Conservation (phyloP, 768 basidiomycete genomes). For the Scleroderma bovista region DNA sequence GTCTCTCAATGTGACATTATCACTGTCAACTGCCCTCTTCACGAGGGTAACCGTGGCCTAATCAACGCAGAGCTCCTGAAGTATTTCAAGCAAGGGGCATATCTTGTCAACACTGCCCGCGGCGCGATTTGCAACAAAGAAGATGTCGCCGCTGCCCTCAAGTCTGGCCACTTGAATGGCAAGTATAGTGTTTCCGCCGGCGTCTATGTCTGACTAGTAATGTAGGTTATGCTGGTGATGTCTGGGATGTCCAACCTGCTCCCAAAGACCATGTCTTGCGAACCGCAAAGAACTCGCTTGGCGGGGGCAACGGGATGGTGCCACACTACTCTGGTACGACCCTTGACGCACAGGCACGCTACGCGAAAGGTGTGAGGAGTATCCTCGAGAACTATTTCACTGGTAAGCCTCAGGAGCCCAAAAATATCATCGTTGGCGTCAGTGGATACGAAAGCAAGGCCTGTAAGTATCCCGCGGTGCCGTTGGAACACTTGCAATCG, state of each 20-base stretch:
- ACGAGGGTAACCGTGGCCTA: constrained; percentile 77
- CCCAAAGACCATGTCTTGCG: constrained; percentile 86
- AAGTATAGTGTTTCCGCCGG: neutral
- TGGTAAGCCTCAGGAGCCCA: constrained; percentile 62
- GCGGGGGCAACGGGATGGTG: constrained; percentile 87
- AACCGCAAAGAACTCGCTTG: constrained; percentile 71
- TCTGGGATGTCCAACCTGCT: constrained; percentile 86
- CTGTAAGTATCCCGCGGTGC: constrained; percentile 26
- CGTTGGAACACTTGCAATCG: neutral
- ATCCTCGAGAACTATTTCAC: constrained; percentile 70
- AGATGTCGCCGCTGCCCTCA: constrained; percentile 70
- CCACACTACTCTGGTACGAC: constrained; percentile 87
- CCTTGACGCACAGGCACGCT: constrained; percentile 83
- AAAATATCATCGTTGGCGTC: constrained; percentile 75
- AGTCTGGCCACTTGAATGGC: constrained; percentile 70
- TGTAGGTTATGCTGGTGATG: constrained; percentile 46
- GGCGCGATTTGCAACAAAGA: constrained; percentile 88
- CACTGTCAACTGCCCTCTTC: constrained; percentile 85
- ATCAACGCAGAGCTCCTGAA: constrained; percentile 77
- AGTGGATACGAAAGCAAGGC: constrained; percentile 50
- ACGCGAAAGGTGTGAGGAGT: constrained; percentile 64
- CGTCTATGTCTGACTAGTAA: no score
- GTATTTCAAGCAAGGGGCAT: constrained; percentile 89
- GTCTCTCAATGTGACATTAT: constrained; percentile 66
- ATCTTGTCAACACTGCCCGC: constrained; percentile 91